A percentile compares a stretch with the other conserved stretches of the same genome.
These are phyloP conservation scores for Yamadazyma tumulicola DNA, from an alignment of 805 yeast species.

Conservation along the genomic window DNA sequence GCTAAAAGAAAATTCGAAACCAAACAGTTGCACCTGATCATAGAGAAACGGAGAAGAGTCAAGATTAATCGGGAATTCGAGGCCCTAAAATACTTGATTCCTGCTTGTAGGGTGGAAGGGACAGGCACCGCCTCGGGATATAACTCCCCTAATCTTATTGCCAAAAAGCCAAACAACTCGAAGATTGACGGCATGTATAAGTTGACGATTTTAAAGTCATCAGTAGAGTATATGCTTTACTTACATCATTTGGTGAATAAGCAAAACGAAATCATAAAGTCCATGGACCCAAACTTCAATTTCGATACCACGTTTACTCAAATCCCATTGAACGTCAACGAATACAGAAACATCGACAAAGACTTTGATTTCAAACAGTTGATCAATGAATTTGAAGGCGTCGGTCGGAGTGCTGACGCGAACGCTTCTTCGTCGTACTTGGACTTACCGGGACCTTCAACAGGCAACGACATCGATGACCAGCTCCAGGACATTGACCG, in stretches of 20 bases:
- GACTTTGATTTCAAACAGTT: slow-evolving; percentile 50
- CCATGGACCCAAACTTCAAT: slow-evolving; percentile 17
- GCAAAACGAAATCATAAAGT: slow-evolving; percentile 43
- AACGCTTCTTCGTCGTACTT: slow-evolving; percentile 1
- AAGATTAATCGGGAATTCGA: slow-evolving; percentile 83
- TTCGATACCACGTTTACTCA: slow-evolving; percentile 48
- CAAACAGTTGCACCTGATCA: slow-evolving; percentile 61
- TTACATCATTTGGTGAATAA: slow-evolving; percentile 56
- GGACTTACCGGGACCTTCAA: too few relatives aligned
- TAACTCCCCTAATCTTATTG: not conserved
- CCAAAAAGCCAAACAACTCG: slow-evolving; percentile 8
- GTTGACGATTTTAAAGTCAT: slow-evolving; percentile 74
- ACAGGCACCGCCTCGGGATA: slow-evolving; percentile 27
- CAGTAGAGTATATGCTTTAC: slow-evolving; percentile 75
- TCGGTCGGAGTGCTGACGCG: not conserved
- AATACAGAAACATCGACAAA: slow-evolving; percentile 54
- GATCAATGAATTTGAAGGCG: slow-evolving; percentile 8
- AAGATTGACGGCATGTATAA: slow-evolving; percentile 70
- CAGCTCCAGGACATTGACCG: too few relatives aligned
- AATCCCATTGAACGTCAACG: slow-evolving; percentile 56
- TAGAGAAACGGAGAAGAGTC: slow-evolving; percentile 73
- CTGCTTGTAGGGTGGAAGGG: slow-evolving; percentile 56
- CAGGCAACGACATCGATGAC: too few relatives aligned
- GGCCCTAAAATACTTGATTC: slow-evolving; percentile 70
- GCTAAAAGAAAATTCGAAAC: slow-evolving; percentile 41